phyloP scores from a whole-genome alignment of 2,329 filamentous ascomycete genomes.

The Xylariaceae sp. region DNA sequence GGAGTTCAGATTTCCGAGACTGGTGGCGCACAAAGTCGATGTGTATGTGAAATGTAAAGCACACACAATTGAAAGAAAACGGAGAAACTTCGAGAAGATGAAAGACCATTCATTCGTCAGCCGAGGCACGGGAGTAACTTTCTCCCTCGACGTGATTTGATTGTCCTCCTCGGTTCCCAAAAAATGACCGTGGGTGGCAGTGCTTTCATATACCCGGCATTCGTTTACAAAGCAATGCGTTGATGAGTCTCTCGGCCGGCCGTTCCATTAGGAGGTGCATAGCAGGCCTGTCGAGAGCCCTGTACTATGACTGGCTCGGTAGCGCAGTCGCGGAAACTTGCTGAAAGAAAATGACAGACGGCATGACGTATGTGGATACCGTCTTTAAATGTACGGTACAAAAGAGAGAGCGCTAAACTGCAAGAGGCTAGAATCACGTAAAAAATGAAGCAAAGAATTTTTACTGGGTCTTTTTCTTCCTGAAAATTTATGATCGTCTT shows the following conservation, averaged over 20 bases:
- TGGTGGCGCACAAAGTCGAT: neutral
- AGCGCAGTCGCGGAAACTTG: neutral
- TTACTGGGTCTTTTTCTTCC: neutral
- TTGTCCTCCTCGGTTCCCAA: neutral
- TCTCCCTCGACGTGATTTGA: neutral
- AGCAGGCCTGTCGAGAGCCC: neutral
- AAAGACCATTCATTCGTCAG: conserved; percentile 11
- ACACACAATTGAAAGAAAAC: neutral
- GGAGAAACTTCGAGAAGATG: conserved; percentile 9
- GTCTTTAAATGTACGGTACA: neutral
- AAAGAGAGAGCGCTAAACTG: neutral
- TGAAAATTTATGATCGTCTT: neutral
- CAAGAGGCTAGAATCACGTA: neutral
- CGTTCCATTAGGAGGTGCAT: neutral
- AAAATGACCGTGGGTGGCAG: neutral
- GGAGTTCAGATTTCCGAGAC: neutral
- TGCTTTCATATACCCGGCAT: neutral
- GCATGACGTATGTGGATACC: neutral
- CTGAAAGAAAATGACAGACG: neutral
- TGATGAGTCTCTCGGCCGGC: neutral
- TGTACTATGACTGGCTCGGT: neutral
- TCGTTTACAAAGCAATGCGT: neutral
- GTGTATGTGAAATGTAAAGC: neutral
- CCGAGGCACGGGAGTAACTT: neutral
- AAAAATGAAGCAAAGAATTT: neutral